phyloP scores from a whole-genome alignment of 177 flowering plant genomes.

The Telopea speciosissima region DNA sequence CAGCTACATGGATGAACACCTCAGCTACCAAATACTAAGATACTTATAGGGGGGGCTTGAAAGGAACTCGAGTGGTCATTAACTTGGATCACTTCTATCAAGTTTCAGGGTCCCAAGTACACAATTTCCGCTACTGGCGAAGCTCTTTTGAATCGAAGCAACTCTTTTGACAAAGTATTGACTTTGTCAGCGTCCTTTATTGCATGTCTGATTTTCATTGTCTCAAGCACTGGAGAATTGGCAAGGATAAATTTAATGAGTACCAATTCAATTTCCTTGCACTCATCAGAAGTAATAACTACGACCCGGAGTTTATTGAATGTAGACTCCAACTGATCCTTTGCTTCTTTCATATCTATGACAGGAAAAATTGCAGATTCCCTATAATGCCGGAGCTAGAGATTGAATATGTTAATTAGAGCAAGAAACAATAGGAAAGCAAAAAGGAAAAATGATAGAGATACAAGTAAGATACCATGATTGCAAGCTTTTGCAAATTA shows the following conservation, averaged over 20 bases:
- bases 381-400: not conserved
- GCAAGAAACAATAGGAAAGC: not conserved
- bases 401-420: not conserved
- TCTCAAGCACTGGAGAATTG: not conserved
- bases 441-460: not conserved
- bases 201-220: not conserved
- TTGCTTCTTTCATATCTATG: not conserved
- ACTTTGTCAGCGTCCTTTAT: too few relatives aligned
- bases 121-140: too few relatives aligned
- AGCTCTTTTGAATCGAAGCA: too few relatives aligned
- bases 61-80: too few relatives aligned
- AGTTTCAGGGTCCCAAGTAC: too few relatives aligned
- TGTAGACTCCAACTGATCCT: not conserved
- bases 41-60: too few relatives aligned
- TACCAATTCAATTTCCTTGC: not conserved
- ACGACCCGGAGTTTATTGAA: not conserved
- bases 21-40: too few relatives aligned
- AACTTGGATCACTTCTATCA: too few relatives aligned
- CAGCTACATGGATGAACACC: too few relatives aligned
- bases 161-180: too few relatives aligned
- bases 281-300: not conserved
- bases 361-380: not conserved
- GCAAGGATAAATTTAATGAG: too few relatives aligned
- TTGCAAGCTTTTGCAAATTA: too few relatives aligned
- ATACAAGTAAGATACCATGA: not conserved